phyloP scores from a whole-genome alignment of 2,329 filamentous ascomycete species.

The Dactylellina drechsleri region DNA sequence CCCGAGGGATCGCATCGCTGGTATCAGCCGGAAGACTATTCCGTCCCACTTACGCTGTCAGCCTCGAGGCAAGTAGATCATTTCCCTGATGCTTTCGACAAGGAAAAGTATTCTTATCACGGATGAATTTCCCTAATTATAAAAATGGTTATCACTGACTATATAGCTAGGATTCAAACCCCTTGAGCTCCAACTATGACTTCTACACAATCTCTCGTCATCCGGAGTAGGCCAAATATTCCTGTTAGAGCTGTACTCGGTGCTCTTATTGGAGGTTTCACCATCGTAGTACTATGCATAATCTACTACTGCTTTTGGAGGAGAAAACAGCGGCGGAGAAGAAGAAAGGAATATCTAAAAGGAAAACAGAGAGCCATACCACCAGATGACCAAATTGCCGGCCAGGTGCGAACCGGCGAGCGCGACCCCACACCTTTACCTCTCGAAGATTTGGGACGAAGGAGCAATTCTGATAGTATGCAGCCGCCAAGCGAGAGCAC shows the following conservation, averaged over 20 bases:
- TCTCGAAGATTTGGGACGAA: background rate
- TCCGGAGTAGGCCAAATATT: slow-evolving; percentile 5
- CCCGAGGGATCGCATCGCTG: too few species aligned
- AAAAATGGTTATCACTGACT: too few species aligned
- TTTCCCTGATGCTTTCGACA: too few species aligned
- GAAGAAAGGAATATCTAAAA: slow-evolving; percentile 11
- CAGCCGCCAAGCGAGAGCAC: too few species aligned
- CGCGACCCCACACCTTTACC: background rate
- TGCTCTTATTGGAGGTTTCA: slow-evolving; percentile 39
- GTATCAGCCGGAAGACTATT: too few species aligned
- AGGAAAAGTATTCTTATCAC: too few species aligned
- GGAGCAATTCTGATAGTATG: background rate
- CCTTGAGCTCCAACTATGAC: background rate
- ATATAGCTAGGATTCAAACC: background rate
- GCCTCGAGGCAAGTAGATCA: too few species aligned
- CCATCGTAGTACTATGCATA: slow-evolving; percentile 10
- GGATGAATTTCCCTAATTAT: too few species aligned
- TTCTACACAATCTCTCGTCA: background rate
- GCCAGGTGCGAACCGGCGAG: background rate
- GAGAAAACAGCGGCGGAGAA: slow-evolving; percentile 7
- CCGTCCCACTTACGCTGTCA: too few species aligned
- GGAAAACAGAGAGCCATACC: slow-evolving; percentile 6
- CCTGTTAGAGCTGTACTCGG: slow-evolving; percentile 18
- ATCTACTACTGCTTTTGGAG: slow-evolving; percentile 14
- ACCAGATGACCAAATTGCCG: background rate